A percentile compares a stretch with the other conserved stretches of the same genome.
phyloP scores from a whole-genome alignment of 116 monocot genomes.

The Papilionanthe hybrid region DNA sequence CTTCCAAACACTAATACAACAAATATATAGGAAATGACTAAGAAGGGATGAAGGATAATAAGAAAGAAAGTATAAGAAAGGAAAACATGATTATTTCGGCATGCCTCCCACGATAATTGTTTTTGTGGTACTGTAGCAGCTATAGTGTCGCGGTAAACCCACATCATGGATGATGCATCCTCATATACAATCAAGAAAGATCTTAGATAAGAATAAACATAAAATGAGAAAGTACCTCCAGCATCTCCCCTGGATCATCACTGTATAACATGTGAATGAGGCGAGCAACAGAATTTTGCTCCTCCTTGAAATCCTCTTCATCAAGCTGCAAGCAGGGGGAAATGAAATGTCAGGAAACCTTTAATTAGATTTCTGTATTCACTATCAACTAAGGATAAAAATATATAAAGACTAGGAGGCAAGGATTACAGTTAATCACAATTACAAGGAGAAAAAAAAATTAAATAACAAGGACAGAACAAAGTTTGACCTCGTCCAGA shows the following conservation, averaged over 20 bases:
- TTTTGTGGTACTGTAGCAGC: too few relatives aligned
- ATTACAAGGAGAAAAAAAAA: not conserved
- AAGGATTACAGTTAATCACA: not conserved
- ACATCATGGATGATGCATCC: not conserved
- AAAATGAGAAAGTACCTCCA: conserved; percentile 52
- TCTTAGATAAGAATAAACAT: not conserved
- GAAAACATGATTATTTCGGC: too few relatives aligned
- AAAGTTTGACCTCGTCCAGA: conserved; percentile 52
- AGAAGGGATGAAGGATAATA: too few relatives aligned
- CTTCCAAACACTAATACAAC: too few relatives aligned
- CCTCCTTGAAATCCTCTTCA: conserved; percentile 99
- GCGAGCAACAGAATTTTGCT: conserved; percentile 97
- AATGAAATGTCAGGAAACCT: not conserved
- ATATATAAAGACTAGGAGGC: not conserved
- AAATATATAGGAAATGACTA: too few relatives aligned
- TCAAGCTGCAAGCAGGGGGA: conserved; percentile 49
- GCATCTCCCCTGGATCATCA: conserved; percentile 92
- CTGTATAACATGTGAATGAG: conserved; percentile 95
- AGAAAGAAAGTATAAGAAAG: too few relatives aligned
- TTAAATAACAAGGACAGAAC: not conserved
- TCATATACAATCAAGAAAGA: not conserved
- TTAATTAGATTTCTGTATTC: not conserved
- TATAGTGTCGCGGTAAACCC: too few relatives aligned
- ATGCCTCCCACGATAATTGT: too few relatives aligned
- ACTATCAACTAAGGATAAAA: not conserved